phyloP scores from a whole-genome alignment of 345 rosid species.

The Leavenworthia alabamica region DNA sequence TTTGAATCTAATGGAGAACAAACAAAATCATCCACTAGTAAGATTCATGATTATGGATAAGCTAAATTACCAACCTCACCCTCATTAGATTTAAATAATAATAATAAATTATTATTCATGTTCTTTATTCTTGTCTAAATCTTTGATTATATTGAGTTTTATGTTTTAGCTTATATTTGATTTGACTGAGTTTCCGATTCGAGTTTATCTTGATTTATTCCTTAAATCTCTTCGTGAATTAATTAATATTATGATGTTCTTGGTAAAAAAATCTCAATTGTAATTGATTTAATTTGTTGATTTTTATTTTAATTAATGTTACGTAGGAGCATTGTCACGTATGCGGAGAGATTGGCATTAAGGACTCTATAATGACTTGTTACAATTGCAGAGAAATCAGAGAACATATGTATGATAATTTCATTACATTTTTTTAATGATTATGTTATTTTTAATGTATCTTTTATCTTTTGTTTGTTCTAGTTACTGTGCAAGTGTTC shows the following conservation, averaged over 20 bases:
- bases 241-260: neutral
- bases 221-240: too few relatives aligned
- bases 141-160: too few relatives aligned
- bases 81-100: too few relatives aligned
- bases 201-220: too few relatives aligned
- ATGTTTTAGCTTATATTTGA: too few relatives aligned
- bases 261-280: neutral
- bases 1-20: too few relatives aligned
- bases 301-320: neutral
- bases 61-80: too few relatives aligned
- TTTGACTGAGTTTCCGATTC: too few relatives aligned
- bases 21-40: too few relatives aligned
- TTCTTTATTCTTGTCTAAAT: too few relatives aligned
- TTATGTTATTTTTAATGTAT: neutral
- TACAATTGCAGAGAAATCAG: constrained; percentile 16
- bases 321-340: constrained; percentile 15
- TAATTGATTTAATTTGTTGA: neutral
- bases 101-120: too few relatives aligned
- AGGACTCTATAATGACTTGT: constrained; percentile 15
- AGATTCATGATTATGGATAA: too few relatives aligned
- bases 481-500: constrained; percentile 12
- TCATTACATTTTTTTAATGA: neutral
- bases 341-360: constrained; percentile 12
- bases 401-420: constrained; percentile 23
- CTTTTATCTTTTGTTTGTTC: neutral